Conservation (phyloP, 2,329 filamentous ascomycete genomes). For the Cercospora sojina region DNA sequence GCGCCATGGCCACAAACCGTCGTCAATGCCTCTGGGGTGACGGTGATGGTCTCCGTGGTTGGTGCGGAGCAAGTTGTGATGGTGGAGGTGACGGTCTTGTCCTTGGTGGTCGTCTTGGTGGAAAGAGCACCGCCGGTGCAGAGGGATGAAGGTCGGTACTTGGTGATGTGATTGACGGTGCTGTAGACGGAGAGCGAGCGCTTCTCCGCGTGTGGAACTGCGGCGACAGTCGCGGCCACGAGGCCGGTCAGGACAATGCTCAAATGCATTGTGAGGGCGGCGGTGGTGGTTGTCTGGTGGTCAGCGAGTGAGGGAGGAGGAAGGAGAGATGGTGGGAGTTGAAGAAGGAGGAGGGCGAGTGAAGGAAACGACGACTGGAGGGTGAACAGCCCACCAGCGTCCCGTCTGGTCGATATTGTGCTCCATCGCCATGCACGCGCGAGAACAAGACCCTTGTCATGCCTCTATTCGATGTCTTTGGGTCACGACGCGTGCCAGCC, state of each 20-base stretch:
- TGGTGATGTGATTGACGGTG: conserved; percentile 26
- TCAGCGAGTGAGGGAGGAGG: background rate
- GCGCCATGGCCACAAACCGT: conserved; percentile 5
- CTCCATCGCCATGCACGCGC: conserved; percentile 8
- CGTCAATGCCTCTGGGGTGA: conserved; percentile 25
- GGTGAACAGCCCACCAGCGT: background rate
- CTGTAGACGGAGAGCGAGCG: conserved; percentile 18
- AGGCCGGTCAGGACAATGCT: conserved; percentile 13
- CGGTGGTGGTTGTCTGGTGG: background rate
- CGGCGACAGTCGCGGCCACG: conserved; percentile 10
- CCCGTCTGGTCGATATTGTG: background rate
- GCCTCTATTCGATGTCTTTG: background rate
- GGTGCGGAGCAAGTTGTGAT: conserved; percentile 22
- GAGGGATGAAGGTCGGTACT: conserved; percentile 17
- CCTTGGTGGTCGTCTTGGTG: conserved; percentile 21
- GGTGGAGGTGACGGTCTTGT: conserved; percentile 24
- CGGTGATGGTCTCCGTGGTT: conserved; percentile 22
- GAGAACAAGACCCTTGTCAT: background rate
- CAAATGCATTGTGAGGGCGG: conserved; percentile 10
- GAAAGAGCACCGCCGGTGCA: conserved; percentile 15
- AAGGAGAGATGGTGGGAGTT: background rate
- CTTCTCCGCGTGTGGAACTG: conserved; percentile 11
- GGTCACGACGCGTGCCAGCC: conserved; percentile 3
- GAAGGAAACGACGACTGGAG: background rate
- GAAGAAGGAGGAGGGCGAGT: background rate